phyloP scores from a whole-genome alignment of 2,329 filamentous ascomycete species.

The Exophiala sideris region DNA sequence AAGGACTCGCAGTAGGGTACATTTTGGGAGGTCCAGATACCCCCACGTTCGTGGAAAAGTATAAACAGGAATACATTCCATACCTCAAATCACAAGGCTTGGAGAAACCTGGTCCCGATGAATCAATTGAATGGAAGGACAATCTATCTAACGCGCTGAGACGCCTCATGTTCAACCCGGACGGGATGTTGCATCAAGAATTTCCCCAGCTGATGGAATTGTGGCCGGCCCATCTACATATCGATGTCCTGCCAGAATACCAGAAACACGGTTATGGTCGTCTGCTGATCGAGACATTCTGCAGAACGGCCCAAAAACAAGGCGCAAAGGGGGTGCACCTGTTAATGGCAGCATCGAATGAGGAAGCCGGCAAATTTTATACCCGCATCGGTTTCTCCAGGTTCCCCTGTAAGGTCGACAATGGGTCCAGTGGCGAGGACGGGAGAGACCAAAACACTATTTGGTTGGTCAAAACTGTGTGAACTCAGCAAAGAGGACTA shows the following conservation, averaged over 20 bases:
- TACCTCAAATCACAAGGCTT: conserved; percentile 15
- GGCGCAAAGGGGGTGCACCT: conserved; percentile 21
- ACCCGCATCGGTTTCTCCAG: conserved; percentile 22
- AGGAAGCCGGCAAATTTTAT: conserved; percentile 24
- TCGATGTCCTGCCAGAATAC: conserved; percentile 21
- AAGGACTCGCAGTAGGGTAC: conserved; percentile 25
- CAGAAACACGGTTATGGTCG: conserved; percentile 24
- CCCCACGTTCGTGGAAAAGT: conserved; percentile 18
- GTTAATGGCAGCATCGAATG: conserved; percentile 24
- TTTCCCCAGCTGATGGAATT: conserved; percentile 18
- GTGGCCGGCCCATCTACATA: conserved; percentile 27
- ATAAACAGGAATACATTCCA: conserved; percentile 13
- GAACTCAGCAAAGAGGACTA: not conserved
- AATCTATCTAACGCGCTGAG: conserved; percentile 21
- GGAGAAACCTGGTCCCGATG: conserved; percentile 12
- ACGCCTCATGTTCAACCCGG: conserved; percentile 21
- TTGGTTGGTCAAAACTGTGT: conserved; percentile 21
- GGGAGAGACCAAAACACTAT: conserved; percentile 21
- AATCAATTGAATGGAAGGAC: conserved; percentile 11
- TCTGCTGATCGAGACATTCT: conserved; percentile 19
- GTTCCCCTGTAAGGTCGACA: conserved; percentile 21
- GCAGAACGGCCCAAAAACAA: conserved; percentile 4
- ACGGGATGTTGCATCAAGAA: conserved; percentile 17
- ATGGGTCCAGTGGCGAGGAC: conserved; percentile 20
- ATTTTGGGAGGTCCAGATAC: conserved; percentile 22